Base-by-base conservation (phyloP, 2,329 filamentous ascomycete species). In the Cladosporium phlei region DNA sequence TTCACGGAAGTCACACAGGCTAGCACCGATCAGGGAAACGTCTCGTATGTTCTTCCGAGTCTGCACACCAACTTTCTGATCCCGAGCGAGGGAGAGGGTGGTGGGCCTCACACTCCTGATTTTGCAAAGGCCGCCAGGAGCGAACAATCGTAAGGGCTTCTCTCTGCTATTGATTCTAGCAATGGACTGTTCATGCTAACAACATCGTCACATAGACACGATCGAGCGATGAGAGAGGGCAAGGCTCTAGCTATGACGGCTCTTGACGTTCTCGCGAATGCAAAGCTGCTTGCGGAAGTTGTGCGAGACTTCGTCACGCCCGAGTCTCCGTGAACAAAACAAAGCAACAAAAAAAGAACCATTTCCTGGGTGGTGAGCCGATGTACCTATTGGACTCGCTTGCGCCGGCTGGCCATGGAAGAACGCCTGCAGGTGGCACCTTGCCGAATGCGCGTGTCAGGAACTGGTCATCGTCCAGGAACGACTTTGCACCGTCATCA, bases 21-120 rank as follows among this genome's bases (percentile, higher is more conserved):
- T 4, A 78, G 75, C 52, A 80, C 77, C 0, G 79, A 82, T 56
- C 77, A 80, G 62, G 79, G 79, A 0, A 71, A 82, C 51, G 61
- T 82, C 45, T 79, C 74, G 52, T 74, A 81, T 55, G 74, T 69
- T 1, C 70, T 80, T 66, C 79, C 78, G 29, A 77, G 73, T 44
- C 58, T 82, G 28, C 75, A 69, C 46, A 66, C 70, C 1, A 71
- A 72, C 5, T 81, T 80, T 55, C 66, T 68, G 20, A 78, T 69
- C 34, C 53, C 61, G 1, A 64, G 65, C 4, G 60, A 61, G 43
- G 63, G 65, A 4, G 60, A 61, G 43, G 51, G 48, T 35, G 40
- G 66, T 11, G 61, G 58, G 8, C 63, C 64, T n/a, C 67, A 69
- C 43, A 69, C 59, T n/a, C 64, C 65, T 9, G 66, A 69, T 40